Evolutionary conservation across 1,284 basidiomycete species (phyloP).

Genomic region (Neolentinus lepideus): DNA sequence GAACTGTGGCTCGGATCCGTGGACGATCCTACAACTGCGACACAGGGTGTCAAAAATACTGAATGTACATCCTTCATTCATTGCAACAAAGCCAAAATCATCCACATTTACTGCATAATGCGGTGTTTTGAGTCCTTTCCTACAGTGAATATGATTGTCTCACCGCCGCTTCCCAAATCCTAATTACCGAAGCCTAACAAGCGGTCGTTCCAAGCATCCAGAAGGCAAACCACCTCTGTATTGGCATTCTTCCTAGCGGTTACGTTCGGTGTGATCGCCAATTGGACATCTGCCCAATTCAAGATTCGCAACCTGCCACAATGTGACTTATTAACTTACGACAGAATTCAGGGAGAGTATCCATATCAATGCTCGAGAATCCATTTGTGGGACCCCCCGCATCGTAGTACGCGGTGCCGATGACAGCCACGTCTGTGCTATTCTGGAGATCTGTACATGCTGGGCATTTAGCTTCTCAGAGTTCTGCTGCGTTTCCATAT

Average conservation of each 20-base stretch:
- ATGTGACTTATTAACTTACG: background rate
- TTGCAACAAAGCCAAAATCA: constrained; percentile 19
- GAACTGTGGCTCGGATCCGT: constrained; percentile 20
- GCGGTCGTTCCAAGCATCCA: constrained; percentile 21
- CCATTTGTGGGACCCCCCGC: constrained; percentile 1
- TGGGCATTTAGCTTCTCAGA: background rate
- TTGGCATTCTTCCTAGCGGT: constrained; percentile 16
- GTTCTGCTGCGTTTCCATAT: background rate
- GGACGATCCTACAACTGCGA: constrained; percentile 19
- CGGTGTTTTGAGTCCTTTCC: background rate
- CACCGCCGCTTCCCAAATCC: constrained; percentile 20
- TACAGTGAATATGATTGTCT: constrained; percentile 1
- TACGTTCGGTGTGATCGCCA: constrained; percentile 15
- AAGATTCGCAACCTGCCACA: background rate
- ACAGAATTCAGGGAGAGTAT: background rate
- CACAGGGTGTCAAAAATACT: background rate
- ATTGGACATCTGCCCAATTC: constrained; percentile 8
- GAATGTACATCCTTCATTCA: constrained; percentile 19
- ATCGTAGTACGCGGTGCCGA: background rate
- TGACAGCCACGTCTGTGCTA: background rate
- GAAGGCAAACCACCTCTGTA: constrained; percentile 23
- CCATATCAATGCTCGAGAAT: background rate
- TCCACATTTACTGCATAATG: constrained; percentile 14
- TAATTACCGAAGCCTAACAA: constrained; percentile 20
- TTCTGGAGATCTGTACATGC: background rate